A percentile compares a stretch with the other conserved stretches of the same genome.
These are phyloP conservation scores for Candida dajiaensis DNA, from an alignment of 805 yeast genomes.

Conservation along the genomic window DNA sequence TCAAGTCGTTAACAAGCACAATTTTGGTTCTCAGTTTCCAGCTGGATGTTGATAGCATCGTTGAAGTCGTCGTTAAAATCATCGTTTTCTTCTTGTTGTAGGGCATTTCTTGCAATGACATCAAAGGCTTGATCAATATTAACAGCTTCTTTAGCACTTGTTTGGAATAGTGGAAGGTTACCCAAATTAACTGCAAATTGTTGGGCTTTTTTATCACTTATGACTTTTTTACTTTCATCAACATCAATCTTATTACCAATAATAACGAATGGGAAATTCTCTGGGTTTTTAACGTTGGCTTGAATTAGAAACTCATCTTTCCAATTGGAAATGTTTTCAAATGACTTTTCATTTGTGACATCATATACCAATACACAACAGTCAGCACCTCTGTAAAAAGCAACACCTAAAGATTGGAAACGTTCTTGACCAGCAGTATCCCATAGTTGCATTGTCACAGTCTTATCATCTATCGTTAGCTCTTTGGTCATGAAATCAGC, in stretches of 20 bases:
- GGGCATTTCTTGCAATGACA: constrained; percentile 90
- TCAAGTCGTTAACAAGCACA: constrained; percentile 19
- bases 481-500: constrained; percentile 96
- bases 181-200: constrained; percentile 58
- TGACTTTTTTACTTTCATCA: constrained; percentile 82
- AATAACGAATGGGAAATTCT: constrained; percentile 91
- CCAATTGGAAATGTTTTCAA: constrained; percentile 87
- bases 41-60: constrained; percentile 91
- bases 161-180: constrained; percentile 88
- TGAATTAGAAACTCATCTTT: constrained; percentile 92
- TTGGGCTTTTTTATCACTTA: constrained; percentile 52
- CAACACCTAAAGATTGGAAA: constrained; percentile 94
- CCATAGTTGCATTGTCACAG: constrained; percentile 73
- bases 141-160: constrained; percentile 95
- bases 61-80: constrained; percentile 91
- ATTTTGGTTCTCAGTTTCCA: constrained; percentile 59
- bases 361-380: constrained; percentile 96
- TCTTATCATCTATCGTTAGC: constrained; percentile 66
- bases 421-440: constrained; percentile 99
- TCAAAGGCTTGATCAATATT: constrained; percentile 96
- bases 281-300: constrained; percentile 90
- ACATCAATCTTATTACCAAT: constrained; percentile 94
- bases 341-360: constrained; percentile 90
- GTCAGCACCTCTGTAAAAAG: constrained; percentile 96
- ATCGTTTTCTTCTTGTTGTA: constrained; percentile 90